phyloP scores from a whole-genome alignment of 345 rosid species.

The Erodium maritimum region DNA sequence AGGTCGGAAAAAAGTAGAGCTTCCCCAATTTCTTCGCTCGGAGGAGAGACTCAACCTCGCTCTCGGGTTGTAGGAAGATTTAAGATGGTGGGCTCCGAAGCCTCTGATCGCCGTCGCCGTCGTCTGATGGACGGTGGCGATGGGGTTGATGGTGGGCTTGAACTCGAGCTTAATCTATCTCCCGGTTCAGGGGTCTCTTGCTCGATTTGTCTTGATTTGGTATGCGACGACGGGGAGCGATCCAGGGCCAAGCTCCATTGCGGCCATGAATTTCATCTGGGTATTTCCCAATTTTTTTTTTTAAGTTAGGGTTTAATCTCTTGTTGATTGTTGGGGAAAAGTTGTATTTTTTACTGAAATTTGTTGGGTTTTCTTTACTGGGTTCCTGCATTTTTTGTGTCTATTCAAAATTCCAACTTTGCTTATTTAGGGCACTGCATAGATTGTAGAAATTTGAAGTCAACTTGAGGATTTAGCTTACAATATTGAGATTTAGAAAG shows the following conservation, averaged over 20 bases:
- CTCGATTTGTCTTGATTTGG: slow-evolving; percentile 61
- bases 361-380: not conserved
- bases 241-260: slow-evolving; percentile 65
- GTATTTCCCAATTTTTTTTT: slow-evolving; percentile 16
- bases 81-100: not conserved
- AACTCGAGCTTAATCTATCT: not conserved
- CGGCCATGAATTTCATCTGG: slow-evolving; percentile 62
- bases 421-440: too few species aligned
- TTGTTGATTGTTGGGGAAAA: not conserved
- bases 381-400: too few species aligned
- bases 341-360: not conserved
- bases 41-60: too few species aligned
- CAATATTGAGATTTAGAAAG: not conserved
- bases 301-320: not conserved
- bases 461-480: not conserved
- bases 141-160: too few species aligned
- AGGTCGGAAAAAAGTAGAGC: too few species aligned
- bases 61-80: not conserved
- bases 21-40: too few species aligned
- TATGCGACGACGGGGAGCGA: slow-evolving; percentile 38
- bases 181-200: slow-evolving; percentile 33
- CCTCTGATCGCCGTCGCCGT: not conserved
- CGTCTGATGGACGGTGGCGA: slow-evolving; percentile 9
- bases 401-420: too few species aligned
- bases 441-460: not conserved